Base-by-base conservation (phyloP, 2,329 filamentous ascomycete species). In the Hypomyces perniciosus region DNA sequence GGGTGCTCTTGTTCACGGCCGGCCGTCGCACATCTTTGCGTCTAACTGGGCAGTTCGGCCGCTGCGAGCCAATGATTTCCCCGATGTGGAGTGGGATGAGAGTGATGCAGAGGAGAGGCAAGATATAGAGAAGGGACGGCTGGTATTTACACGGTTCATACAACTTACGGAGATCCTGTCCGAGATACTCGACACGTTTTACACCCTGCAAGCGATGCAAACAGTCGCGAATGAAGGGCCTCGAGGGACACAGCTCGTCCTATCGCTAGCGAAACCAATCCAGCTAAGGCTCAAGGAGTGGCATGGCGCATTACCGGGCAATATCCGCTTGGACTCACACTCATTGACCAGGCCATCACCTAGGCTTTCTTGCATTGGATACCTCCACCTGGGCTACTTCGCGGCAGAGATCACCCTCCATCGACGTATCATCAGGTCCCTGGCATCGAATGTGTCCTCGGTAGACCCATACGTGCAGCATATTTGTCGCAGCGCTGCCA, bases 391-490 rank as follows among this genome's bases (percentile, higher is more conserved):
- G 46, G 90, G 86, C 48, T 96, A 96, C 70, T 96, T 95, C 62
- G 90, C 91, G 2, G 90, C 90, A 3, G 91, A 96, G 70, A 96
- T 96, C 62, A 93, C 88, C 0, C 84, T 96, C 26, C 91, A 96
- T 66, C 83, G 91, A 8, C 87, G 88, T 60, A 96, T 96, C 62
- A 88, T 96, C 53, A 85, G 90, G 46, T 91, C 90, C 1, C 77
- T 96, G 40, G 63, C 72, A 20, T 67, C 73, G 8, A 60, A 65
- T 3, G 57, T 68, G 4, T 63, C 67, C 6, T 62, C 67, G 4
- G 75, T 84, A 37, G 89, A 95, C 63, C 80, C 85, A 0, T 95
- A 96, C 61, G 83, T 95, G 45, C 81, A 90, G 50, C 89, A 95
- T 68, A 96, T 96, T 59, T 96, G 91, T 69, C 90, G 92, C 48